Conservation (phyloP, 352 stramenopile genomes). For the Pythium angustatum region DNA sequence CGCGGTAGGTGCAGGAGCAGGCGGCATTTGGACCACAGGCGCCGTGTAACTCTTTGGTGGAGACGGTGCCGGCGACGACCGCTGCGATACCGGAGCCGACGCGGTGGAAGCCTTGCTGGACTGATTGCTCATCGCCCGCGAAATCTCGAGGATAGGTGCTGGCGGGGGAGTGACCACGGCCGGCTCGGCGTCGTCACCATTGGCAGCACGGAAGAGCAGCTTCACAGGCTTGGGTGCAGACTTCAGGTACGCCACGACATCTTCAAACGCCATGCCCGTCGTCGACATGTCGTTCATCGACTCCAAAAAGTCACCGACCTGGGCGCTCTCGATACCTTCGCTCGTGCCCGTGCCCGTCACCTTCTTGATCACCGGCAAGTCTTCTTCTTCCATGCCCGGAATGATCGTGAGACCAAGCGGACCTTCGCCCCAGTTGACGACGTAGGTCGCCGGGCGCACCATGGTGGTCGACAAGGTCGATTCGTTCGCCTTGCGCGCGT, state of each 20-base stretch:
- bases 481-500: conserved; percentile 11
- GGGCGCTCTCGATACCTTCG: conserved; percentile 75
- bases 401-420: conserved; percentile 86
- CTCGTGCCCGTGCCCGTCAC: conserved; percentile 83
- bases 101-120: neutral
- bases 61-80: conserved; percentile 19
- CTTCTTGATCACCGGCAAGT: conserved; percentile 87
- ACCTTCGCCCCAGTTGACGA: conserved; percentile 79
- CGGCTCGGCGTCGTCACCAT: conserved; percentile 35
- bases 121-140: conserved; percentile 16
- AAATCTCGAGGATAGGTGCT: conserved; percentile 13
- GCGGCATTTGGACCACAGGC: conserved; percentile 1
- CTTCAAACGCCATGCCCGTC: conserved; percentile 73
- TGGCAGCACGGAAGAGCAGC: conserved; percentile 59
- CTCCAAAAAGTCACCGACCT: conserved; percentile 80
- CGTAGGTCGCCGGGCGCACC: conserved; percentile 65
- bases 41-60: conserved; percentile 30
- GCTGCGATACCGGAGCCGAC: neutral
- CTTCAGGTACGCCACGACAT: conserved; percentile 83
- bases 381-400: conserved; percentile 69
- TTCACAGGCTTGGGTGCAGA: conserved; percentile 77
- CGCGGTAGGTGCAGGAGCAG: conserved; percentile 12
- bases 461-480: conserved; percentile 46
- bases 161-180: conserved; percentile 4
- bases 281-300: conserved; percentile 80